Base-by-base conservation (phyloP, 2,329 filamentous ascomycete species). In the Fusarium cicatricum region DNA sequence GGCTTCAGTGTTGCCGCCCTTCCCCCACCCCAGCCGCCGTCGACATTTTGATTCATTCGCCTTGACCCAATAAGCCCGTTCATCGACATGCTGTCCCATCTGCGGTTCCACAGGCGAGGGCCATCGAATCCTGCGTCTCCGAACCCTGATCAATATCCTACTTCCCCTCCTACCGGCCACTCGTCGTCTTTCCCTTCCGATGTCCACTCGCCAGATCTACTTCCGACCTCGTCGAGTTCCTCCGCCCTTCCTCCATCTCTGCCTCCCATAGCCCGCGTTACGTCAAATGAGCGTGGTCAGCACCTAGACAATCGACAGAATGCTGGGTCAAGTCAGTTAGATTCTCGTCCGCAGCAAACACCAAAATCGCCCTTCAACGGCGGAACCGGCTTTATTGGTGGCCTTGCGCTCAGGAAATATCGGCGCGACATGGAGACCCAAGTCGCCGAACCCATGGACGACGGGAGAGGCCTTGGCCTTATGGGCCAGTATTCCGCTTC, bases 41-140 rank as follows among this genome's bases (percentile, higher is more conserved):
- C 51, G 55, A 62, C 34, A 52, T 64, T 60, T 55, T 64, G 56
- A 64, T 62, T 57, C 62, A 62, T 45, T 36, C 44, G 50, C 52
- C 57, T 58, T 55, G 52, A 61, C 55, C 38, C 41, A 54, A n/a
- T n/a, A n/a, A 58, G 62, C 61, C 64, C 60, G 49, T 38, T 44
- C 32, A 38, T 52, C 61, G 62, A 54, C 59, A 83, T 83, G 81
- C 75, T 83, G 47, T 82, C 80, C 62, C 79, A 82, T 72, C 77
- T 85, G 41, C 82, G 83, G 67, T 85, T 86, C 72, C 83, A 85
- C 66, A 81, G 83, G 65, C 81, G 83, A 67, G 82, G 77, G 41
- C 78, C 79, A 63, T 85, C 83, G 50, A 83, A 80, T 73, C 83
- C 83, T 57, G 76, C 79, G 19, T 85, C 83, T 29, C 82, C 84